Evolutionary conservation across 805 yeast species (phyloP), one percentile per base, ranked within the genome.

Genomic region (Cyberlindnera suaveolens): DNA sequence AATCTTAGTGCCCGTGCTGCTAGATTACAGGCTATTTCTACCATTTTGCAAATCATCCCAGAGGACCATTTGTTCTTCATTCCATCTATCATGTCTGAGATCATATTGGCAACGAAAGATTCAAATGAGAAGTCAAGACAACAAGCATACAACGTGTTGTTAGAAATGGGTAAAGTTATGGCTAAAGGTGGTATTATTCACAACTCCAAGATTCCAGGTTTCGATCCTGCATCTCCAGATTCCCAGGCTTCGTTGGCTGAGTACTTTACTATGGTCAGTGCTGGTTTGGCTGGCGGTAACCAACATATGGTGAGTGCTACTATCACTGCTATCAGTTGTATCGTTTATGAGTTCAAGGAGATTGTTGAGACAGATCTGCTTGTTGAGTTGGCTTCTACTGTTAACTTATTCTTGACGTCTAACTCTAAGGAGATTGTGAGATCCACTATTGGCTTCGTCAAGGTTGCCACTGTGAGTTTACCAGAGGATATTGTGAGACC

Each of bases 231-330:
- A 6, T 74, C 80, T 26, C 83, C 85, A n/a, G 76, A 76, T 46
- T 68, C 66, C 23, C 68, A 81, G 9, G 93, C 96, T 8, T 72
- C 79, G 16, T 71, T 90, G 43, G 75, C 80, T 37, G 96, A 90
- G 64, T 90, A 73, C 60, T 87, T 91, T 69, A 88, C 95, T 27
- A 87, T 93, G 83, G 83, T 91, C 27, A 78, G 91, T 63, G 99
- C 97, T 26, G 99, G 99, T 68, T 71, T 95, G 52, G 96, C 93
- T 31, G 96, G 96, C 44, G 82, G 85, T 51, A 77, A 93, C 27
- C 91, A 95, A 31, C 96, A 91, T 67, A 91, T 91, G 96, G 85
- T 93, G 29, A 86, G 96, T 57, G 97, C 98, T n/a, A 80, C 91
- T 3, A 80, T 93, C 54, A 89, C 96, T 6, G 95, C 96, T 0